Evolutionary conservation across 768 basidiomycete genomes (phyloP), one percentile per base, ranked within the genome.

Genomic region (Russula sp.): DNA sequence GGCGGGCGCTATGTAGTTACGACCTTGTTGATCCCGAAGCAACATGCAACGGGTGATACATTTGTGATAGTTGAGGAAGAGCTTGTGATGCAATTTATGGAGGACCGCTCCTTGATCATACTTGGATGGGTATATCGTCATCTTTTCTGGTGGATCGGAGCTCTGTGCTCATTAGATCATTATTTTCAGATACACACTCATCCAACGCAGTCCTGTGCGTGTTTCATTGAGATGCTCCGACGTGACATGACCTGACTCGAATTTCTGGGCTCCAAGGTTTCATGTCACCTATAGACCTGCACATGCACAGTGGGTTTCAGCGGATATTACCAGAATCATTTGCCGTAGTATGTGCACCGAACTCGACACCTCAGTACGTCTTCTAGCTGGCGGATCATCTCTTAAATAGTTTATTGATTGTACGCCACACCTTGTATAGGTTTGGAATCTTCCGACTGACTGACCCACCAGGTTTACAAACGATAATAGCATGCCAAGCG

Each of bases 281-380:
- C 77, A 93, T 96, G 90, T 94, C 93, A 6, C 95, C 93, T 9
- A 87, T 95, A 18, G 94, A 96, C 73, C 75, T 97, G 22, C 94
- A 97, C 70, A 95, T 92, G 3, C 94, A 95, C 73, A 86, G 90
- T 1, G 88, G 84, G 11, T 97, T 94, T 76, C 94, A 96, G 70
- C 75, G 84, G 40, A 94, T 93, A 87, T 81, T 97, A 4, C 90
- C 89, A 0, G 94, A 97, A 72, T 93, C 91, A 0, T 91, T 96
- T 72, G 94, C 94, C 0, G 90, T 96, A 40, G 94, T 97, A 18
- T 94, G 92, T 71, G 91, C 93, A 5, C 94, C 94, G 0, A 84
- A 82, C 53, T 87, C 84, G 1, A 84, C 80, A 22, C 93, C 92
- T 0, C 86, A 83, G 88, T 91, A 75, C 30, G 86, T 72, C 36